These are phyloP conservation scores for Ceratobasidium sp. DNA, from an alignment of 1,284 basidiomycete species.

Conservation along the genomic window DNA sequence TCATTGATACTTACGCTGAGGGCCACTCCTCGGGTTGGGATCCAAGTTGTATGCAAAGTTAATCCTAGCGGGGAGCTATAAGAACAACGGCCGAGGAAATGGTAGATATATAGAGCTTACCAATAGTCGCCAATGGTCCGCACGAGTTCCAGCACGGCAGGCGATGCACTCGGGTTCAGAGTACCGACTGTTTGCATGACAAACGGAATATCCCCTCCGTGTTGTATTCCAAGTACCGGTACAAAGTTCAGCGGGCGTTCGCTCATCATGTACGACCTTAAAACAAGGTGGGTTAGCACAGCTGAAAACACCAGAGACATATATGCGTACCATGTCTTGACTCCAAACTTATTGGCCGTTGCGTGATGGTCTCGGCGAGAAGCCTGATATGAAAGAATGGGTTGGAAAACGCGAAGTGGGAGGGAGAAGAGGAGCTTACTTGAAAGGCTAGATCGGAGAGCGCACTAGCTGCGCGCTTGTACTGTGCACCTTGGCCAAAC, in stretches of 20 bases:
- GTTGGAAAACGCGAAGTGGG: too few relatives aligned
- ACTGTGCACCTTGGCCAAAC: constrained; percentile 40
- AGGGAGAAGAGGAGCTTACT: neutral
- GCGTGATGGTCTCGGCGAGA: constrained; percentile 1
- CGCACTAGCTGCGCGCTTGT: constrained; percentile 43
- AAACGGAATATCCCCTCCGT: constrained; percentile 20
- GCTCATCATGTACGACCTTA: constrained; percentile 24
- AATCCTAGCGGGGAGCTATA: neutral
- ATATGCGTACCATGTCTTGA: constrained; percentile 21
- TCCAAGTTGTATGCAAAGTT: constrained; percentile 42
- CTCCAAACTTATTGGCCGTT: constrained; percentile 9
- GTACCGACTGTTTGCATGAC: constrained; percentile 9
- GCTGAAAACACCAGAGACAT: neutral
- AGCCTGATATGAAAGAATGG: neutral
- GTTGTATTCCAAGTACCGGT: constrained; percentile 19
- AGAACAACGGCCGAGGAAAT: neutral
- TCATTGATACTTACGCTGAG: neutral
- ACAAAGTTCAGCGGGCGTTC: neutral
- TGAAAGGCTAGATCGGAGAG: constrained; percentile 41
- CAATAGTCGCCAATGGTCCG: constrained; percentile 38
- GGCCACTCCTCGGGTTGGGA: constrained; percentile 10
- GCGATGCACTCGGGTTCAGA: neutral
- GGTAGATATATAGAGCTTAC: neutral
- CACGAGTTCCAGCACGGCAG: neutral
- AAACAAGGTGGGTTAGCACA: neutral